Evolutionary conservation across 1,284 basidiomycete species (phyloP), one percentile per base, ranked within the genome.

Genomic region (Ustilago xerochloae): DNA sequence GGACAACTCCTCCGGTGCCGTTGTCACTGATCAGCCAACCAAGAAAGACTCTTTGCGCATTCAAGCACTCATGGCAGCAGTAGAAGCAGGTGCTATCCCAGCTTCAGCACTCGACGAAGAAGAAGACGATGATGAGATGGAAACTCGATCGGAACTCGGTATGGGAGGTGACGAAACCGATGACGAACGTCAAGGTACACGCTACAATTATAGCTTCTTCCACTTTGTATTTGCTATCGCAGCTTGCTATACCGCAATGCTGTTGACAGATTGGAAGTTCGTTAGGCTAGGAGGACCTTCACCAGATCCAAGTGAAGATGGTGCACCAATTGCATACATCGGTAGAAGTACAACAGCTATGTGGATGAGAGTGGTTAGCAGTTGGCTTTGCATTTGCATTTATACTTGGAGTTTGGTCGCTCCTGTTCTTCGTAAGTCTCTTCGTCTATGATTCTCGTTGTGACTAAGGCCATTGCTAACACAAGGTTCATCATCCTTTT

Each of bases 151-250:
- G 90, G 66, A 69, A 16, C 52, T 91, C 22, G 62, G 85, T 26
- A 85, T 89, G 28, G 90, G 90, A 2, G 90, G 90, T 1, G 92
- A 95, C 68, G 89, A 90, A 35, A 87, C 90, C 55, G 96, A 99
- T 84, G 97, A 99, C 79, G 96, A 99, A 86, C 90, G 92, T 30
- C 89, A 91, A 46, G 95, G 94, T n/a, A 97, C 94, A n/a, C 91
- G 93, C 72, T 99, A 99, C 87, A 97, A 97, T 81, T 98, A 99
- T 84, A 90, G 93, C 16, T 98, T 94, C 92, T 99, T 99, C 90
- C 96, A 99, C 85, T 87, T 97, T 84, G 97, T 99, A 82, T 99
- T 99, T 84, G 91, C 92, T 49, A 92, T 98, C 75, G 97, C 91
- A 18, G 89, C 93, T 16, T 98, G 98, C 94, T 99, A 99, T 86